Percentiles rank a stretch among this genome's conserved stretches.
These are phyloP conservation scores for Phylloporus sp. DNA, from an alignment of 768 basidiomycete species.

Conservation along the genomic window DNA sequence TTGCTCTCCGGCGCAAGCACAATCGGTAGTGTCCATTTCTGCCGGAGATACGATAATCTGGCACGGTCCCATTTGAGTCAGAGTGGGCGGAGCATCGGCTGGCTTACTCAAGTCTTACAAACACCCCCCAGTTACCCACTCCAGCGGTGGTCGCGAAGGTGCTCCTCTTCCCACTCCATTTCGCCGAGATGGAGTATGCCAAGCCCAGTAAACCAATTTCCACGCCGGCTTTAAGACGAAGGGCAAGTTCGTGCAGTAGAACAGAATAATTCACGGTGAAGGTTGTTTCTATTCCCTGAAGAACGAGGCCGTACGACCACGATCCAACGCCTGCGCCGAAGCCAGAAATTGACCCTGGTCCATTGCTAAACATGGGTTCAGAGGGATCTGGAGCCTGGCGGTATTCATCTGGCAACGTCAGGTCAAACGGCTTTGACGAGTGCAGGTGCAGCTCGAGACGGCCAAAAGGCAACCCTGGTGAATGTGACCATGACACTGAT, in stretches of 20 bases:
- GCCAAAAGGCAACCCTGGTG: slow-evolving; percentile 20
- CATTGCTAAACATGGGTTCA: slow-evolving; percentile 23
- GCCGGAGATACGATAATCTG: slow-evolving; percentile 56
- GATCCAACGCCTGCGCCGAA: slow-evolving; percentile 44
- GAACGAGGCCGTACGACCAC: slow-evolving; percentile 46
- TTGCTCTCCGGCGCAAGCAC: slow-evolving; percentile 49
- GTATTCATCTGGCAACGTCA: slow-evolving; percentile 25
- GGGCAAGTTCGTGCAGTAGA: slow-evolving; percentile 51
- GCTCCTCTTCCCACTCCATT: slow-evolving; percentile 46
- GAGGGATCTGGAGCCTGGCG: slow-evolving; percentile 17
- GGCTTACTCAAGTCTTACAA: slow-evolving; percentile 52
- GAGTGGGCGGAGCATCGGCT: slow-evolving; percentile 6
- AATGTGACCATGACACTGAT: slow-evolving; percentile 32
- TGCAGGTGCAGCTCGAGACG: slow-evolving; percentile 40
- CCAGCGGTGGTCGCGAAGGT: slow-evolving; percentile 44
- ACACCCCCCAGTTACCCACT: slow-evolving; percentile 44
- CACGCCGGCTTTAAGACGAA: slow-evolving; percentile 47
- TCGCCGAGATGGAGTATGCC: slow-evolving; percentile 40
- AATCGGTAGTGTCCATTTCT: slow-evolving; percentile 55
- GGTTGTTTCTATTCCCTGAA: slow-evolving; percentile 46
- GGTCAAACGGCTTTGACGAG: slow-evolving; percentile 41
- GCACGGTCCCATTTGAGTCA: slow-evolving; percentile 13
- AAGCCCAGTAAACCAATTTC: slow-evolving; percentile 47
- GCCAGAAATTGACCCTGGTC: slow-evolving; percentile 49
- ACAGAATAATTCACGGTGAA: slow-evolving; percentile 51